These are phyloP conservation scores for Thraustochytrium sp. DNA, from an alignment of 352 stramenopile genomes.

Conservation along the genomic window DNA sequence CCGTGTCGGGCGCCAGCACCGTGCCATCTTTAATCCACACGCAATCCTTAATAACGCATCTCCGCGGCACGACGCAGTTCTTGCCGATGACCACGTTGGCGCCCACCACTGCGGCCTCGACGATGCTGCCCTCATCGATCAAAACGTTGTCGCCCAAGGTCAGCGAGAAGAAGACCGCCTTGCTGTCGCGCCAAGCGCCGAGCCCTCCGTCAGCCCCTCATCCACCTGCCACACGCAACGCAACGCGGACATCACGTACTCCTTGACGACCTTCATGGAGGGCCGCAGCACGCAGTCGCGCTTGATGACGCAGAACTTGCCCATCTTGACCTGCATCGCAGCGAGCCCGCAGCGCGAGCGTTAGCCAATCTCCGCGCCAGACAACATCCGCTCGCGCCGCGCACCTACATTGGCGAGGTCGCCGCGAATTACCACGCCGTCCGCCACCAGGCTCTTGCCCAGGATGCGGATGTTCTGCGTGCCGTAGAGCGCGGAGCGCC, in stretches of 20 bases:
- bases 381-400: background rate
- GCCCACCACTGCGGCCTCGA: slow-evolving; percentile 72
- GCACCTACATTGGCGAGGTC: slow-evolving; percentile 64
- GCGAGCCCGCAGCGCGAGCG: too few species aligned
- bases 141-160: slow-evolving; percentile 61
- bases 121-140: slow-evolving; percentile 52
- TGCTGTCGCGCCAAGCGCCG: background rate
- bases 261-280: slow-evolving; percentile 49
- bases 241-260: too few species aligned
- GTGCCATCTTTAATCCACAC: slow-evolving; percentile 32
- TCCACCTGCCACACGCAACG: too few species aligned
- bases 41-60: slow-evolving; percentile 41
- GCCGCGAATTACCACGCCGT: slow-evolving; percentile 64
- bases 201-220: too few species aligned
- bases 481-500: background rate
- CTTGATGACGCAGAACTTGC: slow-evolving; percentile 69
- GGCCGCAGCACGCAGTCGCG: slow-evolving; percentile 66
- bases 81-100: slow-evolving; percentile 71
- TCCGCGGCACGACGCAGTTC: slow-evolving; percentile 66
- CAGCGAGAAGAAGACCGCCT: slow-evolving; percentile 66
- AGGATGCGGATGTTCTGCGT: slow-evolving; percentile 36
- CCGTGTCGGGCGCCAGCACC: slow-evolving; percentile 21
- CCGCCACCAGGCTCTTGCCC: slow-evolving; percentile 62
- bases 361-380: too few species aligned
- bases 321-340: slow-evolving; percentile 60